These are phyloP conservation scores for Nigrospora sphaerica DNA, from an alignment of 2,329 filamentous ascomycete genomes.

Conservation along the genomic window DNA sequence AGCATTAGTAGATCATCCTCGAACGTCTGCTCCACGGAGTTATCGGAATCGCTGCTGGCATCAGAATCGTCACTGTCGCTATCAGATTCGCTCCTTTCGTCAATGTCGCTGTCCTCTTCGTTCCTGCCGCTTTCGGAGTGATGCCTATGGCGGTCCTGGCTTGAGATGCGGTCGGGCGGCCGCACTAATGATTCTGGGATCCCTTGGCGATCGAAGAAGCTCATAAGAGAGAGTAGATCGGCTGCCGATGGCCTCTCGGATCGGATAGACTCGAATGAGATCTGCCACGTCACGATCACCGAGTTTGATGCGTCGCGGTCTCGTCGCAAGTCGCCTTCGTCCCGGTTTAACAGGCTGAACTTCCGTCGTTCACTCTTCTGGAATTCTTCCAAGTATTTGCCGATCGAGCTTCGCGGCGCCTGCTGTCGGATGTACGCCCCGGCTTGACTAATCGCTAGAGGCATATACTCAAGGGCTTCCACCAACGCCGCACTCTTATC, in stretches of 20 bases:
- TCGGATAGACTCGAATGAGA: constrained; percentile 28
- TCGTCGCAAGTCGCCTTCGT: constrained; percentile 22
- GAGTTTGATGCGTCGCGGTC: constrained; percentile 25
- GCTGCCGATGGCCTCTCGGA: constrained; percentile 23
- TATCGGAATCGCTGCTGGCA: not conserved
- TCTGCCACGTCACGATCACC: constrained; percentile 27
- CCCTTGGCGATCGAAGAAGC: constrained; percentile 34
- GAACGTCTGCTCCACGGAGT: constrained; percentile 9
- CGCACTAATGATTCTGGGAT: constrained; percentile 27
- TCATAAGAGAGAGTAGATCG: constrained; percentile 36
- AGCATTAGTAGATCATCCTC: constrained; percentile 26
- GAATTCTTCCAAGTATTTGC: constrained; percentile 30
- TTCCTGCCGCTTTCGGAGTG: not conserved
- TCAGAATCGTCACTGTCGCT: not conserved
- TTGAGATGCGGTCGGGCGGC: not conserved
- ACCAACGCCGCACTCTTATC: constrained; percentile 14
- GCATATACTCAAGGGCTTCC: constrained; percentile 20
- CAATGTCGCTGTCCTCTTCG: constrained; percentile 2
- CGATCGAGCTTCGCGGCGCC: constrained; percentile 18
- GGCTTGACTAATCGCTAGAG: constrained; percentile 26
- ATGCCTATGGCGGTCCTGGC: not conserved
- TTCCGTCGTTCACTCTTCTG: constrained; percentile 20
- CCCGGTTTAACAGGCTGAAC: constrained; percentile 17
- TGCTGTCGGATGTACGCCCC: constrained; percentile 22
- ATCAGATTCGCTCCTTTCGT: constrained; percentile 3